These are phyloP conservation scores for Cunninghamia lanceolata DNA, from an alignment of 75 land plant species.

Conservation along the genomic window DNA sequence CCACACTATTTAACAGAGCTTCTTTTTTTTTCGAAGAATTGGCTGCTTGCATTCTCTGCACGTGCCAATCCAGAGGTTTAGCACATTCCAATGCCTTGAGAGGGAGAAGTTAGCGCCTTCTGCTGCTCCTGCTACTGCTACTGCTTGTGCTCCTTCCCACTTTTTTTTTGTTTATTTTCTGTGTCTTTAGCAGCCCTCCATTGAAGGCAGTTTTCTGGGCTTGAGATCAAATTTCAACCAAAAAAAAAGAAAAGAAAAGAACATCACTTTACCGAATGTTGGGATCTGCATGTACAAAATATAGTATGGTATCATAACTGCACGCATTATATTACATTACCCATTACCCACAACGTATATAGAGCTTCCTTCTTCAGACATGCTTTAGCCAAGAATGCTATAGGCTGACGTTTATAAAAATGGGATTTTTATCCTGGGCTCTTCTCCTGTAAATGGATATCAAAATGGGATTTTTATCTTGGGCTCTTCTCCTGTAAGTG, in stretches of 20 bases:
- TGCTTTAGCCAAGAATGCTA: neutral
- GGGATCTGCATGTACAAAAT: conserved; percentile 11
- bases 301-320: neutral
- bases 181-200: neutral
- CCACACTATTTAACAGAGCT: neutral
- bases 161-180: neutral
- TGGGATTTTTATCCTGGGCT: too few relatives aligned
- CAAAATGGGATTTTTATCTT: neutral
- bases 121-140: neutral
- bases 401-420: conserved; percentile 3
- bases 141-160: too few relatives aligned
- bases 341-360: neutral
- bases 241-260: neutral
- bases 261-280: conserved; percentile 1
- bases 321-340: neutral
- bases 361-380: neutral
- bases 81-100: neutral
- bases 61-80: conserved; percentile 5
- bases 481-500: neutral
- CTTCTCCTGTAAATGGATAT: too few relatives aligned
- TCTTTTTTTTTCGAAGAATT: neutral
- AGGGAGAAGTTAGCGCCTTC: neutral
- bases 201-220: neutral
- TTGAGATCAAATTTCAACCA: too few relatives aligned
- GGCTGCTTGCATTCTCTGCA: conserved; percentile 10